Base-by-base conservation (phyloP, 768 basidiomycete species). In the Chalciporus sphaerocephalus region DNA sequence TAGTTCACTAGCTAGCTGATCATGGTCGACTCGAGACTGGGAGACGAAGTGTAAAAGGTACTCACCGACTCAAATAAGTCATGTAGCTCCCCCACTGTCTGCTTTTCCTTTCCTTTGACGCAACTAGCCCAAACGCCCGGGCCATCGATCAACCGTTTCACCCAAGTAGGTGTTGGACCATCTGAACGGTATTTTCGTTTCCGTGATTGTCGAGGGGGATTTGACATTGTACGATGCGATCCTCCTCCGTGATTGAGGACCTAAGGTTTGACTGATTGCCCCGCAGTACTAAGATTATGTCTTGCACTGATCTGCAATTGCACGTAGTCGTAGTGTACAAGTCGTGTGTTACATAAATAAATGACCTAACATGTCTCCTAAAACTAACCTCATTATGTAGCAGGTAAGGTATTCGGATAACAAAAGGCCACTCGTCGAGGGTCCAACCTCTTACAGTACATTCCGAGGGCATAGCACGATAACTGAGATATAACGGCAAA, bases 81-180 rank as follows among this genome's bases (percentile, higher is more conserved):
- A 51, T 83, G 84, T 27, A 88, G 63, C 59, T 92, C 90, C 28
- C 83, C 80, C 4, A 88, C 77, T 0, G 85, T 76, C 56, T 83
- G 83, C 51, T 78, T 85, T 62, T 92, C 91, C 54, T 84, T 92
- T 16, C 90, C 90, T 61, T 85, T 88, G 23, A 89, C 76, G 73
- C 87, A 92, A 56, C 83, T 89, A 9, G 80, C 85, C 89, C 90
- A 92, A 16, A 92, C 68, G 15, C 90, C 89, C 16, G 90, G 90
- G 8, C 90, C 90, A 48, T 87, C 85, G 46, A 91, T 76, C 20
- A 70, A 64, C 34, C 76, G 68, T 62, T 80, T 87, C 17, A 68
- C 74, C 82, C 83, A 84, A 22, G 81, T 74, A 15, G 81, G 75
- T 2, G 79, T 78, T 23, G 56, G 30, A 5, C 85, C 85, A 55